Conservation (phyloP, 2,329 filamentous ascomycete species). For the Talaromyces sp. region DNA sequence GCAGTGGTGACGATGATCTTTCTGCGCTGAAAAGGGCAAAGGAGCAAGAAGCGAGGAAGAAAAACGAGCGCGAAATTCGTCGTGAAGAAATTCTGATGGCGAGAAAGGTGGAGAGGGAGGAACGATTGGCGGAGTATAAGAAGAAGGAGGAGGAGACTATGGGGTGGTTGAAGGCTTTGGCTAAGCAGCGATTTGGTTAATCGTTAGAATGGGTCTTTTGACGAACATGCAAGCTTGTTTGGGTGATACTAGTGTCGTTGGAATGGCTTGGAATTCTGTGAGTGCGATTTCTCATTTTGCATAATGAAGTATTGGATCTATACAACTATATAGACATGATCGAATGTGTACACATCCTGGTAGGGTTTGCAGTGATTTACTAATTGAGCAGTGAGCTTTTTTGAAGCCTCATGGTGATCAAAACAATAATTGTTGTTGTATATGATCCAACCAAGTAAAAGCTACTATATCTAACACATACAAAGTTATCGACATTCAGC, state of each 20-base stretch:
- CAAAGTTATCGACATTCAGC: not conserved
- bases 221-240: not conserved
- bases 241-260: not conserved
- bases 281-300: not conserved
- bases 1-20: conserved; percentile 56
- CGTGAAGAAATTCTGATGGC: conserved; percentile 78
- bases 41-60: conserved; percentile 66
- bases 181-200: conserved; percentile 73
- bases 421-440: not conserved
- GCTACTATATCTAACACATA: conserved; percentile 9
- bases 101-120: conserved; percentile 74
- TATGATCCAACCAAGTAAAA: not conserved
- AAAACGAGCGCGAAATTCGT: conserved; percentile 78
- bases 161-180: conserved; percentile 74
- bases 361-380: not conserved
- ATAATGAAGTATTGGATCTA: not conserved
- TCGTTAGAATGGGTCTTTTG: not conserved
- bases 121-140: conserved; percentile 66
- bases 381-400: not conserved
- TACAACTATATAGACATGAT: not conserved
- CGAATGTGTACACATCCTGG: not conserved
- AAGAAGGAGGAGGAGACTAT: conserved; percentile 83
- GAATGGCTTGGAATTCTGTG: not conserved
- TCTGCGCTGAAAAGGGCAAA: conserved; percentile 67
- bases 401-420: not conserved